A percentile compares a stretch with the other conserved stretches of the same genome.
phyloP scores from a whole-genome alignment of 208 protist species.

The Endotrypanum monterogeii region DNA sequence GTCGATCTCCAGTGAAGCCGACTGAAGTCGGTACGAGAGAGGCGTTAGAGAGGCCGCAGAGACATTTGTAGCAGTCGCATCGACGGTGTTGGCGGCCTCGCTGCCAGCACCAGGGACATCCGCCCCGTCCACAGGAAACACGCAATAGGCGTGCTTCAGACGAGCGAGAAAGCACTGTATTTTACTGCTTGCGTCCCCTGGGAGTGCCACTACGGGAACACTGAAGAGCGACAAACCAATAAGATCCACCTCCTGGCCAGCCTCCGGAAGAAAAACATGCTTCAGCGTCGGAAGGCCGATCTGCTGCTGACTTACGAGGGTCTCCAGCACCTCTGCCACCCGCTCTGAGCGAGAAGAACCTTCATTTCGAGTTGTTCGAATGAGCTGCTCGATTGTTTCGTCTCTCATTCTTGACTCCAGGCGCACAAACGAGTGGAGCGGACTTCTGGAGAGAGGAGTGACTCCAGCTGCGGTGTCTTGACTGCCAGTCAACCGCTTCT shows the following conservation, averaged over 20 bases:
- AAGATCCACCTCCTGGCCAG: slow-evolving; percentile 53
- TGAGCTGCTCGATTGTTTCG: slow-evolving; percentile 4
- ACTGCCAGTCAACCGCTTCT: slow-evolving; percentile 31
- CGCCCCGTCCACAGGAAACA: slow-evolving; percentile 22
- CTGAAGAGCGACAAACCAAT: slow-evolving; percentile 60
- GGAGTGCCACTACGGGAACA: slow-evolving; percentile 26
- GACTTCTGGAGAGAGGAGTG: slow-evolving; percentile 21
- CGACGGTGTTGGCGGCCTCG: background rate
- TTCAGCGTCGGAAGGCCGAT: slow-evolving; percentile 60
- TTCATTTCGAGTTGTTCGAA: background rate
- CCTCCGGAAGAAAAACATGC: slow-evolving; percentile 52
- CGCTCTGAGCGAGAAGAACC: background rate
- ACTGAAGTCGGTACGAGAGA: slow-evolving; percentile 16
- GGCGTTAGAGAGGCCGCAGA: slow-evolving; percentile 7
- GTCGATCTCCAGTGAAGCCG: slow-evolving; percentile 28
- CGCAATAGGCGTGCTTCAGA: slow-evolving; percentile 54
- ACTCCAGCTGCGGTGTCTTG: background rate
- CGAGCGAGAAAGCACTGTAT: slow-evolving; percentile 50
- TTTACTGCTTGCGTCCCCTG: slow-evolving; percentile 4
- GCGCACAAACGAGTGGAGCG: slow-evolving; percentile 40
- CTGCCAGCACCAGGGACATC: background rate
- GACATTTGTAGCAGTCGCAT: background rate
- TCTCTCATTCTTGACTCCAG: slow-evolving; percentile 27
- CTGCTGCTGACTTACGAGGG: slow-evolving; percentile 49
- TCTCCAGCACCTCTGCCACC: slow-evolving; percentile 5